Conservation (phyloP, 1,284 basidiomycete genomes). For the Malassezia brasiliensis region DNA sequence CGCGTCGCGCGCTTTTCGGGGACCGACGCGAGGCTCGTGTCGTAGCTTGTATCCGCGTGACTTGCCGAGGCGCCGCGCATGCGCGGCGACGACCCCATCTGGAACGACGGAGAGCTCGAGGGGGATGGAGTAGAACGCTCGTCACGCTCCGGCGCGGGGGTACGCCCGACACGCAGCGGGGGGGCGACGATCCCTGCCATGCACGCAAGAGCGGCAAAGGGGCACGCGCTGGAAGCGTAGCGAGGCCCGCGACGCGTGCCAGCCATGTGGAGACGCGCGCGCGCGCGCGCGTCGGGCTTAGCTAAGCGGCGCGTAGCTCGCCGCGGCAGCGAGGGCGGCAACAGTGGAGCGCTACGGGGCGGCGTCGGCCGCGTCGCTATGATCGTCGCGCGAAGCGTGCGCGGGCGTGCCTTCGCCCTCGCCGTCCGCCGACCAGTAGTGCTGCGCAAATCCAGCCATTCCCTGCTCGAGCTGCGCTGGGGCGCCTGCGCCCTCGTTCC, state of each 20-base stretch:
- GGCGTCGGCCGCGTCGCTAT: too few relatives aligned
- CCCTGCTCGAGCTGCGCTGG: slow-evolving; percentile 79
- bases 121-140: neutral
- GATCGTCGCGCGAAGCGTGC: too few relatives aligned
- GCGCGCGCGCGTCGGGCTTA: neutral
- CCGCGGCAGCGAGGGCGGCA: too few relatives aligned
- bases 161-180: neutral
- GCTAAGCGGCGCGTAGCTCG: neutral
- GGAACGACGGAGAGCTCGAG: slow-evolving; percentile 17
- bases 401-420: slow-evolving; percentile 10
- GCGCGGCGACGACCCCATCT: slow-evolving; percentile 6
- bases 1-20: neutral
- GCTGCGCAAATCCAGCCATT: slow-evolving; percentile 74
- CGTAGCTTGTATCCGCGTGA: slow-evolving; percentile 15
- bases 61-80: neutral
- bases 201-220: neutral
- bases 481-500: slow-evolving; percentile 65
- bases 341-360: too few relatives aligned
- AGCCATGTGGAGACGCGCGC: neutral
- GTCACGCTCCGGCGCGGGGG: too few relatives aligned
- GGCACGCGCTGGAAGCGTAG: neutral
- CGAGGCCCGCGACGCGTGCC: slow-evolving; percentile 4
- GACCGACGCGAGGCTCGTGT: slow-evolving; percentile 13
- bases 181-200: too few relatives aligned
- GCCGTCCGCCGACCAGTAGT: slow-evolving; percentile 56